Evolutionary conservation across 2,329 filamentous ascomycete genomes (phyloP).

Genomic region (Xenoacremonium recifei): DNA sequence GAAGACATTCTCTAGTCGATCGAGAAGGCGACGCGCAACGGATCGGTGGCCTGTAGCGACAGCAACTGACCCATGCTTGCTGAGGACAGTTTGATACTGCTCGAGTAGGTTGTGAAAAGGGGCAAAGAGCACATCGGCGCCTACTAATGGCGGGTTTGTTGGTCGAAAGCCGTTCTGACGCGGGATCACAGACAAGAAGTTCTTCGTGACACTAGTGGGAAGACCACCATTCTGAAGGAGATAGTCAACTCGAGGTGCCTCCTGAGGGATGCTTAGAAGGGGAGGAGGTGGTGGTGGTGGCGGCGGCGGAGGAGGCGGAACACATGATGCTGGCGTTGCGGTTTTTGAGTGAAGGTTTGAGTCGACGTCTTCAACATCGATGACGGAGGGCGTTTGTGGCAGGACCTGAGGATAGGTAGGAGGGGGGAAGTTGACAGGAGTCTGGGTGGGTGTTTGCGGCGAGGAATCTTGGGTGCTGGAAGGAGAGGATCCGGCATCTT

Average conservation of each 20-base stretch:
- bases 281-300: slow-evolving; percentile 70
- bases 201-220: slow-evolving; percentile 66
- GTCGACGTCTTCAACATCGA: slow-evolving; percentile 35
- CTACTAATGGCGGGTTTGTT: slow-evolving; percentile 63
- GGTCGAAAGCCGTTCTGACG: slow-evolving; percentile 55
- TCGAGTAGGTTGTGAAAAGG: slow-evolving; percentile 82
- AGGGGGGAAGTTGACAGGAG: slow-evolving; percentile 47
- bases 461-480: slow-evolving; percentile 55
- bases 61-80: slow-evolving; percentile 83
- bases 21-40: slow-evolving; percentile 84
- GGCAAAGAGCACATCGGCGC: slow-evolving; percentile 74
- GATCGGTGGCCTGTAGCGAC: slow-evolving; percentile 95
- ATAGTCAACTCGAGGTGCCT: slow-evolving; percentile 86
- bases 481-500: slow-evolving; percentile 44
- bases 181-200: slow-evolving; percentile 66
- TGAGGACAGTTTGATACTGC: slow-evolving; percentile 79
- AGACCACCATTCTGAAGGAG: slow-evolving; percentile 86
- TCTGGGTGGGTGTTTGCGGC: slow-evolving; percentile 59
- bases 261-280: slow-evolving; percentile 66
- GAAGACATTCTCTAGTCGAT: slow-evolving; percentile 91
- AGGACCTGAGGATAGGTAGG: slow-evolving; percentile 41
- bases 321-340: slow-evolving; percentile 35
- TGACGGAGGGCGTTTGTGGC: slow-evolving; percentile 32
- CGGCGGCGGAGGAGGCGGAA: slow-evolving; percentile 39
- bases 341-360: slow-evolving; percentile 34